Evolutionary conservation across 169 alveolate species (phyloP).

Genomic region (Plasmodium falciparum): DNA sequence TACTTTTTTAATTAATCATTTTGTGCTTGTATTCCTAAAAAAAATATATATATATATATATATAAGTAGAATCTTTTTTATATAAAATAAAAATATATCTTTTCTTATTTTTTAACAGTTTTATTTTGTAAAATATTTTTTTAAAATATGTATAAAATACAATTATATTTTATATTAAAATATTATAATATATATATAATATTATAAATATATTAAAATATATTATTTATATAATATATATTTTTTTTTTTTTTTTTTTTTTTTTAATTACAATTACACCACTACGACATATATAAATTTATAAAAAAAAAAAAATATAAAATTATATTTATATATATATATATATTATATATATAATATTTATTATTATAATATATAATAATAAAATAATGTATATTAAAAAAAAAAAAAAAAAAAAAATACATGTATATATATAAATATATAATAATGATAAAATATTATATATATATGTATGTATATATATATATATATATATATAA

Average conservation of each 20-base stretch:
- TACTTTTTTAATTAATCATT: neutral
- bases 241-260: neutral
- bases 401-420: too few relatives aligned
- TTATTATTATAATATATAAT: too few relatives aligned
- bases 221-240: slow-evolving; percentile 2
- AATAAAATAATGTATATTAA: too few relatives aligned
- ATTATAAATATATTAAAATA: neutral
- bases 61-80: too few relatives aligned
- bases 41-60: too few relatives aligned
- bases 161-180: neutral
- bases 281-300: slow-evolving; percentile 16
- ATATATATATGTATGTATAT: too few relatives aligned
- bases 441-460: too few relatives aligned
- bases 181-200: neutral
- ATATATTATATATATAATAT: too few relatives aligned
- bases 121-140: neutral
- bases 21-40: neutral
- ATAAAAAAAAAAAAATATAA: neutral
- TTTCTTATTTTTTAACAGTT: neutral
- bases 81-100: too few relatives aligned
- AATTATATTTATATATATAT: too few relatives aligned
- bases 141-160: slow-evolving; percentile 2
- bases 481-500: too few relatives aligned
- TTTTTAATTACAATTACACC: slow-evolving; percentile 28
- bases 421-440: too few relatives aligned